Evolutionary conservation across 306 rosid genomes (phyloP), one percentile per base, ranked within the genome.

Genomic region (Heteromeles arbutifolia): DNA sequence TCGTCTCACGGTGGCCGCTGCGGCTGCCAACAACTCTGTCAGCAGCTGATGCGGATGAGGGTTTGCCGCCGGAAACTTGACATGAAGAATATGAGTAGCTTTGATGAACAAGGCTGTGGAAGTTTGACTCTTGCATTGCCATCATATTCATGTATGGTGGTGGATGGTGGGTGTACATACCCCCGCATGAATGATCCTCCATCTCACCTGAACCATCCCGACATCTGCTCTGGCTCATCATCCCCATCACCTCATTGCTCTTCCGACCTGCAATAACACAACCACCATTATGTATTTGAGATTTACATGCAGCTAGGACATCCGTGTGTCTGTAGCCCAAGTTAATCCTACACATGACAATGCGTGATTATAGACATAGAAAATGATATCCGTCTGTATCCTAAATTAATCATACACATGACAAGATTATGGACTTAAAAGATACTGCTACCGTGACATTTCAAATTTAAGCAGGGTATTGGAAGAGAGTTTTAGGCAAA

Each of bases 101-200:
- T 71, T 67, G 72, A 59, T 59, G 29, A 31, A 29, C n/a, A 43
- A 74, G 70, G 52, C 71, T 39, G 74, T 72, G 74, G 74, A 72
- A 81, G 79, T 82, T 76, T 19, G 85, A 43, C 63, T 80, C 80
- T 58, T 74, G 86, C 86, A 78, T 84, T 77, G 81, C 81, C 87
- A 81, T 75, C 76, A 75, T 81, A 87, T 81, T 75, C 77, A 71
- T 32, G 67, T 69, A 70, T 24, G 77, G 77, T 0, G 84, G 82
- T 21, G 8, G 58, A 37, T 78, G 54, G 41, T 81, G 83, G 48
- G 70, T 52, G 61, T 78, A 70, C 34, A 82, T 71, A 44, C 73
- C 54, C 21, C 21, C 70, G 57, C 72, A 57, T 48, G 45, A 22
- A 44, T 76, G 76, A 4, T 52, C 84, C 39, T 77, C 84, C 34